These are phyloP conservation scores for Camellia oleifera DNA, from an alignment of 179 eudicot genomes.

Conservation along the genomic window DNA sequence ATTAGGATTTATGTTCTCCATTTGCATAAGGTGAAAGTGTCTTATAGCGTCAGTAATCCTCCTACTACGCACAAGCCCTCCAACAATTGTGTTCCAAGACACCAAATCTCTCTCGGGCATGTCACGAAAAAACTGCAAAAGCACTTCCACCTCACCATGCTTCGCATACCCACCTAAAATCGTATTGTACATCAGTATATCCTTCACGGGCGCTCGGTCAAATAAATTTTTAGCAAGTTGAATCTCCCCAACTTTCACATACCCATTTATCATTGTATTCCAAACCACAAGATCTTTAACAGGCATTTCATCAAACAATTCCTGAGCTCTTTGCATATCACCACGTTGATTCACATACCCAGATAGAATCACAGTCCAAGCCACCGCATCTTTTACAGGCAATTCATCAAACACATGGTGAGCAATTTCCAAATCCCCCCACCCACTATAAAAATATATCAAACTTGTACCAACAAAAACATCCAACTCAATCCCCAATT, in stretches of 20 bases:
- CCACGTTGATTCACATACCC: constrained; percentile 28
- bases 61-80: constrained; percentile 11
- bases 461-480: constrained; percentile 21
- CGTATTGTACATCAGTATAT: constrained; percentile 23
- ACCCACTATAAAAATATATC: constrained; percentile 20
- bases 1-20: constrained; percentile 15
- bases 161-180: constrained; percentile 22
- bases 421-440: constrained; percentile 11
- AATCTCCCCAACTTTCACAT: constrained; percentile 18
- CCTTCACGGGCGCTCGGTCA: constrained; percentile 18
- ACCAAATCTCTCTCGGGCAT: constrained; percentile 28
- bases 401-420: constrained; percentile 20
- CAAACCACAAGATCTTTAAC: constrained; percentile 21
- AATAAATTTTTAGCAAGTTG: constrained; percentile 12
- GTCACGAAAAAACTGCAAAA: constrained; percentile 15
- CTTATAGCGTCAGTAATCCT: constrained; percentile 22
- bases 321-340: constrained; percentile 18
- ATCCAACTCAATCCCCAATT: constrained; percentile 21
- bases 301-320: constrained; percentile 23
- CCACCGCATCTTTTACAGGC: constrained; percentile 33
- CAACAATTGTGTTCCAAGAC: constrained; percentile 27
- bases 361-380: constrained; percentile 41
- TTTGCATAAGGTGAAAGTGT: constrained; percentile 19
- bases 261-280: constrained; percentile 23
- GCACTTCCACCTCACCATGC: constrained; percentile 15